Evolutionary conservation across 2,329 filamentous ascomycete genomes (phyloP).

Genomic region (Colletotrichum spinosum): DNA sequence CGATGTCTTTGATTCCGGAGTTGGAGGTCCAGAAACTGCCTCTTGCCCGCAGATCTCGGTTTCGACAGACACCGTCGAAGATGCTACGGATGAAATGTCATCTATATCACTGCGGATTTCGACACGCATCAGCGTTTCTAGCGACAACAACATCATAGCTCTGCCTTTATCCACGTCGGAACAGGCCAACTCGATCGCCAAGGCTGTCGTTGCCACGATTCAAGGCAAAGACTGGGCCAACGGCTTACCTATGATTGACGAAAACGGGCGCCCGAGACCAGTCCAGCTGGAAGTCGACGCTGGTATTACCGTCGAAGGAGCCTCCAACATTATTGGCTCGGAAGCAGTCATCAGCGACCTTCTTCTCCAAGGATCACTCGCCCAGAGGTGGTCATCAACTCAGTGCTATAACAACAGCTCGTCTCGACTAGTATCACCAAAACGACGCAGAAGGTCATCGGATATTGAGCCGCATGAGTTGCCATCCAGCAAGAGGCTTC

Average conservation of each 20-base stretch:
- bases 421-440: background rate
- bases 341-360: slow-evolving; percentile 45
- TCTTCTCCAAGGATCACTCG: slow-evolving; percentile 38
- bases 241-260: slow-evolving; percentile 60
- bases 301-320: slow-evolving; percentile 57
- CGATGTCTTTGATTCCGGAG: background rate
- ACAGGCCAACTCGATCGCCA: slow-evolving; percentile 56
- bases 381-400: background rate
- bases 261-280: slow-evolving; percentile 55
- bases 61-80: background rate
- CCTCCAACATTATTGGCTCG: slow-evolving; percentile 57
- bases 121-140: slow-evolving; percentile 58
- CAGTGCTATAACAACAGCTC: background rate
- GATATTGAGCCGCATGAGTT: slow-evolving; percentile 38
- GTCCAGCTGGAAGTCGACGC: slow-evolving; percentile 58
- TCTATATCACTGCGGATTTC: slow-evolving; percentile 61
- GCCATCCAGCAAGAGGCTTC: slow-evolving; percentile 39
- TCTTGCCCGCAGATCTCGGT: background rate
- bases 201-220: slow-evolving; percentile 58
- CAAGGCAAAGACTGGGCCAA: slow-evolving; percentile 51
- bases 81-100: slow-evolving; percentile 43
- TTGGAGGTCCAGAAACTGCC: background rate
- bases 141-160: slow-evolving; percentile 62
- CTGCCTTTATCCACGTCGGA: slow-evolving; percentile 52
- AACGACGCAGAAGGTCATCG: slow-evolving; percentile 37